Conservation (phyloP, 2,329 filamentous ascomycete genomes). For the Ophiostoma quercus region DNA sequence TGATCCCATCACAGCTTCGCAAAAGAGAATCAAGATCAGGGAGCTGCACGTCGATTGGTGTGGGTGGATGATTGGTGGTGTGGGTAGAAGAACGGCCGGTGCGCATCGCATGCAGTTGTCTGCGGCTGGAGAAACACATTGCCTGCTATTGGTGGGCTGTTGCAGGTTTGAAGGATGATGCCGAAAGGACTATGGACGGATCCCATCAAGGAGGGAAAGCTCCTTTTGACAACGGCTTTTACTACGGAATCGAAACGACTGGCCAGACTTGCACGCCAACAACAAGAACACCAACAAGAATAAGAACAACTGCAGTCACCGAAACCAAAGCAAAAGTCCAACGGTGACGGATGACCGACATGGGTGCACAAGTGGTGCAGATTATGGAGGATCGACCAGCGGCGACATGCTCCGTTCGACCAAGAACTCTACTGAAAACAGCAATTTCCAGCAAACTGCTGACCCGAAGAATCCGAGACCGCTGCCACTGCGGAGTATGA, state of each 20-base stretch:
- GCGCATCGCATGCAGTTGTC: background rate
- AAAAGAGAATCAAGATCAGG: background rate
- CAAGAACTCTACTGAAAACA: too few relatives aligned
- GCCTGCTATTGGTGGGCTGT: background rate
- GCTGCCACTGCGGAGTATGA: background rate
- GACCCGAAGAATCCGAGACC: background rate
- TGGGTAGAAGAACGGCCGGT: background rate
- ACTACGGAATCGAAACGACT: background rate
- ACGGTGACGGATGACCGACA: background rate
- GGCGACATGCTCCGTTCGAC: background rate
- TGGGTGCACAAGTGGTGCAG: background rate
- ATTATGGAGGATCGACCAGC: background rate
- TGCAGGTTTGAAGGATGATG: background rate
- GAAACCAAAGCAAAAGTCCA: background rate
- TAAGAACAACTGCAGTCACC: background rate
- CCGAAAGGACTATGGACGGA: background rate
- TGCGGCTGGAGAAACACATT: background rate
- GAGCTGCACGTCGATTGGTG: background rate
- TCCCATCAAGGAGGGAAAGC: conserved; percentile 2
- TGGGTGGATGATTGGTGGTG: background rate
- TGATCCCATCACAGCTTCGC: background rate
- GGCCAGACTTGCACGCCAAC: background rate
- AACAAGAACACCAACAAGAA: background rate
- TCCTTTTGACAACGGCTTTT: background rate
- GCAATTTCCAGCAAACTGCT: background rate